Conservation (phyloP, 805 yeast species). For the Metschnikowia kofuensis region DNA sequence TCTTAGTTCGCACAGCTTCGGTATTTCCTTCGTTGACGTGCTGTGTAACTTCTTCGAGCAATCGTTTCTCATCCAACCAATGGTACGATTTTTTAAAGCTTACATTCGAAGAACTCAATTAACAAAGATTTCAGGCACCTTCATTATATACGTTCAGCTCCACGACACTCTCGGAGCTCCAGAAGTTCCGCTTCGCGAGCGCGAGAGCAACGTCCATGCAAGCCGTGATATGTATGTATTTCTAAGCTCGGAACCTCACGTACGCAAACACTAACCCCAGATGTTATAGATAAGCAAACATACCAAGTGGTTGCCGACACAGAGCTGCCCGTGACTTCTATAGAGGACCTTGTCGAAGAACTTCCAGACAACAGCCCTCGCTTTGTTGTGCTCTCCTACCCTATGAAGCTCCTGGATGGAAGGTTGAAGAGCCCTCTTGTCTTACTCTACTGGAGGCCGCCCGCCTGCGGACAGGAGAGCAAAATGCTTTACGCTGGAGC, state of each 20-base stretch:
- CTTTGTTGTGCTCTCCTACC: slow-evolving; percentile 72
- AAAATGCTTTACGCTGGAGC: slow-evolving; percentile 93
- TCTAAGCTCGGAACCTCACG: no score
- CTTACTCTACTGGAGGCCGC: slow-evolving; percentile 84
- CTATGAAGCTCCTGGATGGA: slow-evolving; percentile 67
- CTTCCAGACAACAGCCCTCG: slow-evolving; percentile 83
- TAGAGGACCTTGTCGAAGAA: slow-evolving; percentile 68
- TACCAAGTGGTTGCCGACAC: slow-evolving; percentile 52
- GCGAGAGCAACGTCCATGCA: slow-evolving; percentile 61
- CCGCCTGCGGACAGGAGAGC: slow-evolving; percentile 74
- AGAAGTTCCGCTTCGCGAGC: slow-evolving; percentile 71
- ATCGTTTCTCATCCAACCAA: no score
- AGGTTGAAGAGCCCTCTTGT: slow-evolving; percentile 72
- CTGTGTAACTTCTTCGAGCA: no score
- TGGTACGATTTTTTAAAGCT: no score
- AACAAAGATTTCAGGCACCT: slow-evolving; percentile 14
- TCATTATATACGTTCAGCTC: slow-evolving; percentile 61
- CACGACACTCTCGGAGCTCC: slow-evolving; percentile 56
- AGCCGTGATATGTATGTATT: slow-evolving; percentile 55
- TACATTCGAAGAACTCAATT: no score
- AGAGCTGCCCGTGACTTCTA: slow-evolving; percentile 42
- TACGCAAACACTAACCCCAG: slow-evolving; percentile 21
- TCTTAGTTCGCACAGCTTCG: no score
- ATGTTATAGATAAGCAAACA: slow-evolving; percentile 52
- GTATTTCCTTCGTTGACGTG: no score